Evolutionary conservation across 345 rosid genomes (phyloP), one percentile per base, ranked within the genome.

Genomic region (Zanthoxylum bungeanum): DNA sequence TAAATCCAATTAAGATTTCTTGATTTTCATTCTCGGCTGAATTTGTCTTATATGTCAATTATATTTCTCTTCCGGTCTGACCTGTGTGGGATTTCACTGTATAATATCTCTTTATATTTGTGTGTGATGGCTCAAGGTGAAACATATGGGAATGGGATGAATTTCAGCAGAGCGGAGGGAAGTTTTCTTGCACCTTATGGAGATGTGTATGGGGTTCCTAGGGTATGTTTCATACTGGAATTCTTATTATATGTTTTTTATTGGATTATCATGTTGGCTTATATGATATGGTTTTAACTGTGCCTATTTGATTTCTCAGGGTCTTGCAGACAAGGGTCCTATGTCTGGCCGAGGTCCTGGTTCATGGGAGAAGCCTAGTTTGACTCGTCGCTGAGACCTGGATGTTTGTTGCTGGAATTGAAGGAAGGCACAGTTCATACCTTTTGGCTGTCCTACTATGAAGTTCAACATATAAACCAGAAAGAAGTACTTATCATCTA

Each of bases 111-210:
- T 55, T 75, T 72, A 34, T 71, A 59, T 74, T 80, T 4, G 39
- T 77, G 9, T 62, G 49, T 74, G 71, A 52, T 81, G 61, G 59
- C 70, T 68, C 66, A 51, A 91, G 98, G 93, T 72, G 92, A 85
- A 79, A 72, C 85, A 4, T 91, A 92, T 83, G 96, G 93, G 72
- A 80, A 92, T 83, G 96, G 93, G 72, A 80, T 80, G 85, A 86
- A 83, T 74, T 87, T 78, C 64, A 77, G 66, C 73, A 79, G 64
- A 61, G 67, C 70, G 31, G 97, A 85, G 27, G 93, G 88, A n/a
- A 70, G 78, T 52, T 87, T 74, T 71, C 77, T 88, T 60, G 80
- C 90, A 68, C 80, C 88, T 22, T 88, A 86, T 84, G 97, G 93
- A 67, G 86, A 86, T 77, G 86, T 78, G 69, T 86, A 88, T 79